Percentiles rank a stretch among this genome's conserved stretches.
Evolutionary conservation across 2,329 filamentous ascomycete genomes (phyloP).

Genomic region (Colletotrichum paranaense): DNA sequence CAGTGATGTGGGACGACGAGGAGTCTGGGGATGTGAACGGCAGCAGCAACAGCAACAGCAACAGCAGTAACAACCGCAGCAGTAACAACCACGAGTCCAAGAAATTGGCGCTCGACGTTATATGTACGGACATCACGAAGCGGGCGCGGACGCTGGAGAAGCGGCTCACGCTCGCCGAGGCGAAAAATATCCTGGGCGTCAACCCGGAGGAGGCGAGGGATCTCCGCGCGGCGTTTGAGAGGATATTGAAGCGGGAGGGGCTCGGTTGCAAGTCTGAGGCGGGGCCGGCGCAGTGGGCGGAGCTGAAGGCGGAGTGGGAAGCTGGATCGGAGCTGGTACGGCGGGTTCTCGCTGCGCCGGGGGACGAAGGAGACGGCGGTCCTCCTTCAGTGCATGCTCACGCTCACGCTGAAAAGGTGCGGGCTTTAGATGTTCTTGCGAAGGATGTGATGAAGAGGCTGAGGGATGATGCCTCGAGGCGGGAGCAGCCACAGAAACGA

Average conservation of each 20-base stretch:
- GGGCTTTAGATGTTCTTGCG: constrained; percentile 77
- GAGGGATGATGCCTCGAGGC: constrained; percentile 72
- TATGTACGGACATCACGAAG: constrained; percentile 86
- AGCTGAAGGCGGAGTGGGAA: constrained; percentile 77
- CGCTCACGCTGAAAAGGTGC: constrained; percentile 65
- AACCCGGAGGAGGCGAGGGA: constrained; percentile 63
- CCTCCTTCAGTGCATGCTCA: no score
- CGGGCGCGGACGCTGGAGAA: constrained; percentile 74
- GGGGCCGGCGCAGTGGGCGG: constrained; percentile 77
- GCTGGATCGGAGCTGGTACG: constrained; percentile 66
- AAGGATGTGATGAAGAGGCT: constrained; percentile 83
- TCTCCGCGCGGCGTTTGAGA: constrained; percentile 74
- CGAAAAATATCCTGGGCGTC: constrained; percentile 69
- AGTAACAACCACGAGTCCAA: constrained; percentile 65
- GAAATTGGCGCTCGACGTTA: constrained; percentile 78
- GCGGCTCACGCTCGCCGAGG: constrained; percentile 78
- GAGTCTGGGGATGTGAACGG: constrained; percentile 40
- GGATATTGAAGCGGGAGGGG: constrained; percentile 71
- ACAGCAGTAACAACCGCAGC: no score
- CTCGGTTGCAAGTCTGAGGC: constrained; percentile 81
- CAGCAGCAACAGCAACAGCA: no score
- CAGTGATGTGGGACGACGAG: constrained; percentile 68
- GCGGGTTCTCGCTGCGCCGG: constrained; percentile 61
- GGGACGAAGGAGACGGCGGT: constrained; percentile 56
- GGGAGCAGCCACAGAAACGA: constrained; percentile 51